Conservation (phyloP, 73 alveolate species). For the Paramecium sonneborni region DNA sequence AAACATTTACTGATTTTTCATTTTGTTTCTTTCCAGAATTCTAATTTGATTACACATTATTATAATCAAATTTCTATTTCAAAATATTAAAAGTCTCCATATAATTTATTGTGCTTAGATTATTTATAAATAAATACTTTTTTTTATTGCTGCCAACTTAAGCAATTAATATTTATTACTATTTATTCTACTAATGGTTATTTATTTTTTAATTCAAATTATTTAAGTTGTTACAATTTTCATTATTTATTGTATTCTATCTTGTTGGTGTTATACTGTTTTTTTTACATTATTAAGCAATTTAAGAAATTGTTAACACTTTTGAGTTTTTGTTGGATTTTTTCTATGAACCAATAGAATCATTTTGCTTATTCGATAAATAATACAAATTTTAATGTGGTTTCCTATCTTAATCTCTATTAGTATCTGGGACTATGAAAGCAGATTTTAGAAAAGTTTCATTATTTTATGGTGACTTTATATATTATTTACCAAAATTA, state of each 20-base stretch:
- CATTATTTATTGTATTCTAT: background rate
- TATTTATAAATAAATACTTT: background rate
- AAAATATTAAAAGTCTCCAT: background rate
- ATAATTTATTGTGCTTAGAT: background rate
- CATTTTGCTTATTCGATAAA: background rate
- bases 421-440: background rate
- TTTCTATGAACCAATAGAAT: background rate
- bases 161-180: background rate
- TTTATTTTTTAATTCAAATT: background rate
- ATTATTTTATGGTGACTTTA: background rate
- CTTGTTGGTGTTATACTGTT: background rate
- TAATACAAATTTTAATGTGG: background rate
- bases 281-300: background rate
- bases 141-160: background rate
- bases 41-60: background rate
- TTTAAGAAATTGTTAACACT: background rate
- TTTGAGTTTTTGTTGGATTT: background rate
- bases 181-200: background rate
- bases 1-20: background rate
- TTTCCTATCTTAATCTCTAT: background rate
- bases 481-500: background rate
- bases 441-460: background rate
- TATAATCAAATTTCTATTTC: background rate
- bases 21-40: background rate
- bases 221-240: background rate